Evolutionary conservation across 139 green algal species (phyloP), one percentile per base, ranked within the genome.

Genomic region (Chlamydomonas applanata): DNA sequence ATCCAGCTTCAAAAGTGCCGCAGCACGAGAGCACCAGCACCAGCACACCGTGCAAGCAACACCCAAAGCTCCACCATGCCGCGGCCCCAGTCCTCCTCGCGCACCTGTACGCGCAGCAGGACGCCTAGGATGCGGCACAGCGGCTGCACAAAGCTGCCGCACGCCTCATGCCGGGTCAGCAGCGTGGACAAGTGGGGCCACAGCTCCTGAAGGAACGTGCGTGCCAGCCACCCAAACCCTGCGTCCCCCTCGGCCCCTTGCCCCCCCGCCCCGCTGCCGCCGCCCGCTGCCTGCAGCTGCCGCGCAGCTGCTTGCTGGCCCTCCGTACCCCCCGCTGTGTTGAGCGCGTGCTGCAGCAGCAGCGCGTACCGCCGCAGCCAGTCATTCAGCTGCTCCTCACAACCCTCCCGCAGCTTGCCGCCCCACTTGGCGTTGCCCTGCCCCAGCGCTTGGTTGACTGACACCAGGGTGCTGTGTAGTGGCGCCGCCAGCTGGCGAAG

Each of bases 331-430:
- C 40, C 40, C 11, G 40, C 40, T 11, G 7, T 7, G 40, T 49
- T 49, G 7, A 25, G 20, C 62, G 62, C 25, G 32, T 69, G 30
- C 32, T 69, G 62, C 62, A 69, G 32, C 62, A 69, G 33, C 32
- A 69, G 62, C 17, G 17, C 22, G 62, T 69, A 69, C 2, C 62
- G 62, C 32, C 62, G 7, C 25, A 69, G 33, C 17, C 11, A 32
- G 4, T 32, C 62, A 3, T 25, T 32, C 62, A 69, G 17, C 33
- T 49, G 33, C 33, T 49, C 62, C 2, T 69, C 33, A 2, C 29
- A 9, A 25, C 2, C 40, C 7, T 17, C 62, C 33, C 14, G n/a
- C 17, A 52, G 14, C 17, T 69, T 32, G 32, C 7, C 62, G 32
- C 62, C 36, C 17, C 17, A 32, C 32, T 30, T 49, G 62, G n/a